Conservation (phyloP, 129 eudicot species). For the Rutidosis leptorrhynchoides region DNA sequence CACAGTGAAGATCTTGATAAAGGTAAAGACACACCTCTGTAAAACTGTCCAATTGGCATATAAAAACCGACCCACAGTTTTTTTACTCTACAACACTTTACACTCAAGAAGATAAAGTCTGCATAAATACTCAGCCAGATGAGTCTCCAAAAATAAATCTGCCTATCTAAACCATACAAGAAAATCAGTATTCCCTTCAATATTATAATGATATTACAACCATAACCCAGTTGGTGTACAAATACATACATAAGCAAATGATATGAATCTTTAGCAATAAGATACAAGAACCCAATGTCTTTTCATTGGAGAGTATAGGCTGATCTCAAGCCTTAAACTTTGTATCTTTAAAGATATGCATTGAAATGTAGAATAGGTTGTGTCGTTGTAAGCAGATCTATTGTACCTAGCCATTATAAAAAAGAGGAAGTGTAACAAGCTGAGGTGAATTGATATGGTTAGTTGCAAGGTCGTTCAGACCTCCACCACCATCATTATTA, state of each 20-base stretch:
- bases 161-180: not conserved
- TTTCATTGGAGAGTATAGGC: not conserved
- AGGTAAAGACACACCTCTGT: not conserved
- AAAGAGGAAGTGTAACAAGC: constrained; percentile 18
- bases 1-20: not conserved
- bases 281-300: not conserved
- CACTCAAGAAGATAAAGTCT: constrained; percentile 2
- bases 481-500: constrained; percentile 20
- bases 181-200: not conserved
- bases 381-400: constrained; percentile 12
- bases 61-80: not conserved
- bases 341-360: not conserved
- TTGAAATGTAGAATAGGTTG: not conserved
- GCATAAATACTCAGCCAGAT: not conserved
- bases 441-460: constrained; percentile 28
- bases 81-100: not conserved
- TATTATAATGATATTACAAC: not conserved
- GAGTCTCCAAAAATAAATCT: not conserved
- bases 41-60: not conserved
- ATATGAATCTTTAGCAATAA: not conserved
- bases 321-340: not conserved
- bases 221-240: not conserved
- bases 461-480: constrained; percentile 30
- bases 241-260: no score
- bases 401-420: constrained; percentile 12